Conservation (phyloP, 1,139 yeast genomes). For the Suhomyces anneliseae region DNA sequence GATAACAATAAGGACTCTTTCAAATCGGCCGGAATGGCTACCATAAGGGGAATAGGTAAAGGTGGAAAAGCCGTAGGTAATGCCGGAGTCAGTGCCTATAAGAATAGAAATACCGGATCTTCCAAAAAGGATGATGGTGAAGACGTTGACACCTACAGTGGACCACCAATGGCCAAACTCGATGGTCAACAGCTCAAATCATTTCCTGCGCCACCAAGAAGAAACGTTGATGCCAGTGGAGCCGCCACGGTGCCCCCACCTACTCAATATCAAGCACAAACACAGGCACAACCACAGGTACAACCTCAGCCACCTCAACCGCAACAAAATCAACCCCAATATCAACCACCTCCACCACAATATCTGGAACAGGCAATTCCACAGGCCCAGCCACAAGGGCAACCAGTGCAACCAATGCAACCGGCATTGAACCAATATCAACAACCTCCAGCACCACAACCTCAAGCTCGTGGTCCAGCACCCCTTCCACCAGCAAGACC, state of each 20-base stretch:
- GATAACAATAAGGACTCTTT: conserved; percentile 52
- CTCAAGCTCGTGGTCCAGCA: conserved; percentile 5
- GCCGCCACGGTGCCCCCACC: conserved; percentile 8
- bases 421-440: background rate
- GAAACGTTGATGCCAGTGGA: conserved; percentile 16
- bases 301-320: conserved; percentile 12
- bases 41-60: conserved; percentile 49
- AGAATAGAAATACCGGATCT: conserved; percentile 23
- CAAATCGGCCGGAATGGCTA: conserved; percentile 47
- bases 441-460: background rate
- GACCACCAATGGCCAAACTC: conserved; percentile 23
- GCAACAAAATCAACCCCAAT: conserved; percentile 12
- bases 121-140: background rate
- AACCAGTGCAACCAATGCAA: conserved; percentile 8
- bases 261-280: background rate
- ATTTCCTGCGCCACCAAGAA: conserved; percentile 58
- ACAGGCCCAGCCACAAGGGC: conserved; percentile 4
- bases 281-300: background rate
- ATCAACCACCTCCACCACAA: conserved; percentile 10
- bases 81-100: conserved; percentile 53
- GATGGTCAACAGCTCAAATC: conserved; percentile 37
- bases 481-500: background rate
- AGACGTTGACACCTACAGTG: background rate
- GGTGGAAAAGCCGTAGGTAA: conserved; percentile 49
- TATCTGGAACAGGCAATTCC: conserved; percentile 6